Conservation (phyloP, 306 rosid genomes). For the Amphicarpaea edgeworthii region DNA sequence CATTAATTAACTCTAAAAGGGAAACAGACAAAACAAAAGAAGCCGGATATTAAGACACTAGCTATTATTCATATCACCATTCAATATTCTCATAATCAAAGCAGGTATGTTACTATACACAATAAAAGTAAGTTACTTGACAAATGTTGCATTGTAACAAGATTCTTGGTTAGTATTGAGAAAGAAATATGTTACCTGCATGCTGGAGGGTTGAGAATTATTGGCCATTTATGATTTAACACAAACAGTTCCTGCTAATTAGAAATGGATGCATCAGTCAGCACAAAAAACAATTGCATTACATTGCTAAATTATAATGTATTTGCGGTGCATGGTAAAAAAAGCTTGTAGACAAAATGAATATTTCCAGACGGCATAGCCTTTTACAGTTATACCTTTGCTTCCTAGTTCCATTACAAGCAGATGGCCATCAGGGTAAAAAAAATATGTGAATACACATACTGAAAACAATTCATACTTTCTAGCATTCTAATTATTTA, state of each 20-base stretch:
- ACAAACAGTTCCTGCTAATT: constrained; percentile 50
- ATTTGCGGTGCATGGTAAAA: neutral
- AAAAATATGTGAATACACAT: neutral
- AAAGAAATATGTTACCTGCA: constrained; percentile 66
- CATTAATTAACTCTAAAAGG: neutral
- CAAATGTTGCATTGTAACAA: neutral
- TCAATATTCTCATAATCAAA: neutral
- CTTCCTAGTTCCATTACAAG: neutral
- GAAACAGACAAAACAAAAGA: neutral
- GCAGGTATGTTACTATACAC: neutral
- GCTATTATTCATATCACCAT: constrained; percentile 32
- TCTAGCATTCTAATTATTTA: neutral
- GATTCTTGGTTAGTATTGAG: constrained; percentile 18
- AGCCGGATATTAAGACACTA: neutral
- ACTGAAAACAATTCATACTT: neutral
- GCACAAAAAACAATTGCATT: neutral
- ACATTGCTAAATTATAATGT: neutral
- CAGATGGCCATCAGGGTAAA: neutral
- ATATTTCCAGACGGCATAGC: constrained; percentile 7
- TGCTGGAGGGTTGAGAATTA: constrained; percentile 73
- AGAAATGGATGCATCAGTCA: constrained; percentile 25
- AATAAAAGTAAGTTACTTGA: constrained; percentile 12
- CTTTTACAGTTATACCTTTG: neutral
- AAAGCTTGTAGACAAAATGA: constrained; percentile 7
- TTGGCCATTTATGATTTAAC: constrained; percentile 75